Conservation (phyloP, 2,329 filamentous ascomycete species). For the Xylariales sp. region DNA sequence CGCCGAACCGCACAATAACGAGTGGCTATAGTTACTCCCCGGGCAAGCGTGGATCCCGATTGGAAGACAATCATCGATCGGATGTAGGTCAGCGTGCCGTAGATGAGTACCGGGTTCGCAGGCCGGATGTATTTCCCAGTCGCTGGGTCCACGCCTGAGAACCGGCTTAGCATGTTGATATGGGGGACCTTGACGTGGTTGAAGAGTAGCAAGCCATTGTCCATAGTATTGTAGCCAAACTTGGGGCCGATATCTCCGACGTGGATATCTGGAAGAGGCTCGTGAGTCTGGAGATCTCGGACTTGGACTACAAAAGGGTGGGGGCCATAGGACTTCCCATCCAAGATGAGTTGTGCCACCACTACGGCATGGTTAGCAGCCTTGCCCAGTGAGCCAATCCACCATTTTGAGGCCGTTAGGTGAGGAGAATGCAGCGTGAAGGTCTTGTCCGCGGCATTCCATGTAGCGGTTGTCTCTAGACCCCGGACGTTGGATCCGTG, state of each 20-base stretch:
- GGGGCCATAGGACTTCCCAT: slow-evolving; percentile 11
- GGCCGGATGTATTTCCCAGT: slow-evolving; percentile 7
- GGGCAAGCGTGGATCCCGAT: slow-evolving; percentile 8
- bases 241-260: slow-evolving; percentile 14
- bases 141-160: slow-evolving; percentile 9
- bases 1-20: slow-evolving; percentile 18
- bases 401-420: slow-evolving; percentile 10
- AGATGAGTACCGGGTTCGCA: slow-evolving; percentile 8
- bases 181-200: slow-evolving; percentile 13
- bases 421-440: slow-evolving; percentile 9
- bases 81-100: slow-evolving; percentile 12
- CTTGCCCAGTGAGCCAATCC: slow-evolving; percentile 7
- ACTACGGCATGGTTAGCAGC: slow-evolving; percentile 12
- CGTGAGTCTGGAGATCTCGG: slow-evolving; percentile 11
- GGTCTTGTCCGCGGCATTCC: slow-evolving; percentile 8
- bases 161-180: slow-evolving; percentile 11
- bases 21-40: slow-evolving; percentile 12
- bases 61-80: slow-evolving; percentile 15
- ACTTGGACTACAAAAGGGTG: slow-evolving; percentile 13
- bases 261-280: slow-evolving; percentile 6
- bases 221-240: slow-evolving; percentile 14
- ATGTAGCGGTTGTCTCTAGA: slow-evolving; percentile 5
- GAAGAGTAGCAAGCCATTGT: slow-evolving; percentile 14
- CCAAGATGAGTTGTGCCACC: slow-evolving; percentile 9
- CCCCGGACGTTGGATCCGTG: slow-evolving; percentile 13